Evolutionary conservation across 1,284 basidiomycete genomes (phyloP), one percentile per base, ranked within the genome.

Genomic region (Tilletia setariae): DNA sequence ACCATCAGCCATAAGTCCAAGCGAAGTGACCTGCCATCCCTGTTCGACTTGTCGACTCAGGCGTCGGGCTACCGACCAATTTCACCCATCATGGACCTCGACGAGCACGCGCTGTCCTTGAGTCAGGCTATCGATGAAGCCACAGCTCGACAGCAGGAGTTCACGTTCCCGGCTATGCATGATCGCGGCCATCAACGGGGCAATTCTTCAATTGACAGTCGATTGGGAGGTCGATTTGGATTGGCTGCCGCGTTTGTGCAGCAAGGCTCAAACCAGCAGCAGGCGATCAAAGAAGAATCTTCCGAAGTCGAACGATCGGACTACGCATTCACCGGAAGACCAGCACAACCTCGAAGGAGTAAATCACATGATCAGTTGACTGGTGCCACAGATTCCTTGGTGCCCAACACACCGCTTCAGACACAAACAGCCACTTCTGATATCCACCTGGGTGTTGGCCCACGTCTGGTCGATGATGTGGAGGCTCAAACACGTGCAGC

Each of bases 401-500:
- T 40, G 6, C 4, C 35, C 35, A 40, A 11, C 11, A 40, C 35
- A 6, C 35, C 35, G 11, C 35, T 40, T 40, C 35, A 40, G 11
- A 11, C 35, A 40, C 35, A 40, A 40, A 25, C 43, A 15, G n/a
- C 42, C 8, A 42, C 62, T 46, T 63, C 62, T 8, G 32, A 43
- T 16, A 23, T 23, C 2, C 62, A 46, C 16, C 16, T 43, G 23
- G 11, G 21, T n/a, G 19, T 63, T n/a, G 56, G 30, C 2, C 25
- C 70, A 1, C 47, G 67, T 1, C 56, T 79, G 46, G 47, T 75
- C 23, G 75, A 77, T 30, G 77, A 79, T 43, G 67, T 79, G 1
- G 77, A 72, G 0, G 72, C 75, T n/a, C 78, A 79, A 63, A 76
- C 78, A 7, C 67, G 67, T 3, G 74, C 76, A 16, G 78, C 78